A percentile compares a stretch with the other conserved stretches of the same genome.
These are phyloP conservation scores for Trypanosomatidae sp. DNA, from an alignment of 208 protist genomes.

Conservation along the genomic window DNA sequence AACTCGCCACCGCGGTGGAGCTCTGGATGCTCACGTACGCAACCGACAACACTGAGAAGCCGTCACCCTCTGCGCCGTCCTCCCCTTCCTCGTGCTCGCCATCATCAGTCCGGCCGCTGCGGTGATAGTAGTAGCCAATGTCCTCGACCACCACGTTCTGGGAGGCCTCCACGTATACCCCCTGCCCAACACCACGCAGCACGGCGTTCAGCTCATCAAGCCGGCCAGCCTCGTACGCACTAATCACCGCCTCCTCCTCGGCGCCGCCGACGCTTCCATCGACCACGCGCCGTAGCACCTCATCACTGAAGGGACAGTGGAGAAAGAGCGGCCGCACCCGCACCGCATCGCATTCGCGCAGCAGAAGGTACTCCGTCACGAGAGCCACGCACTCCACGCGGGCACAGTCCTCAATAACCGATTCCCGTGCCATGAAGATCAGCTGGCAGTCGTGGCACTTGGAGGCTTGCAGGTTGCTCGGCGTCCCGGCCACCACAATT, in stretches of 20 bases:
- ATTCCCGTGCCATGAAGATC: slow-evolving; percentile 52
- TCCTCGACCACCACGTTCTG: slow-evolving; percentile 33
- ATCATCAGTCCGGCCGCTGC: background rate
- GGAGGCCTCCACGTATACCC: slow-evolving; percentile 30
- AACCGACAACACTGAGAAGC: slow-evolving; percentile 15
- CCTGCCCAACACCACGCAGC: slow-evolving; percentile 31
- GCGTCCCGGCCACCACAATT: slow-evolving; percentile 60
- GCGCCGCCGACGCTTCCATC: slow-evolving; percentile 27
- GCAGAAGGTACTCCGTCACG: slow-evolving; percentile 54
- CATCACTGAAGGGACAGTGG: slow-evolving; percentile 54
- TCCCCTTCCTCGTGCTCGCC: background rate
- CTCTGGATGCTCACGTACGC: slow-evolving; percentile 3
- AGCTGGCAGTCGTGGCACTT: slow-evolving; percentile 57
- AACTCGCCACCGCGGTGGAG: background rate
- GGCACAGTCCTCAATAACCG: slow-evolving; percentile 42
- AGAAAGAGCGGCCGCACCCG: slow-evolving; percentile 54
- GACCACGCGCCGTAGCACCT: slow-evolving; percentile 48
- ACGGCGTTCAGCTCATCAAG: slow-evolving; percentile 54
- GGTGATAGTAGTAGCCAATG: slow-evolving; percentile 22
- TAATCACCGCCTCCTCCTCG: slow-evolving; percentile 26
- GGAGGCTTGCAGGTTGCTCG: slow-evolving; percentile 40
- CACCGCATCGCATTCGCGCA: slow-evolving; percentile 25
- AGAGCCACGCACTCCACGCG: slow-evolving; percentile 42
- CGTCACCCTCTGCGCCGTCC: slow-evolving; percentile 3
- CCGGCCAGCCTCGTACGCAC: slow-evolving; percentile 35